Percentiles rank a stretch among this genome's conserved stretches.
Evolutionary conservation across 805 yeast genomes (phyloP).

Genomic region (Ogataea naganishii): DNA sequence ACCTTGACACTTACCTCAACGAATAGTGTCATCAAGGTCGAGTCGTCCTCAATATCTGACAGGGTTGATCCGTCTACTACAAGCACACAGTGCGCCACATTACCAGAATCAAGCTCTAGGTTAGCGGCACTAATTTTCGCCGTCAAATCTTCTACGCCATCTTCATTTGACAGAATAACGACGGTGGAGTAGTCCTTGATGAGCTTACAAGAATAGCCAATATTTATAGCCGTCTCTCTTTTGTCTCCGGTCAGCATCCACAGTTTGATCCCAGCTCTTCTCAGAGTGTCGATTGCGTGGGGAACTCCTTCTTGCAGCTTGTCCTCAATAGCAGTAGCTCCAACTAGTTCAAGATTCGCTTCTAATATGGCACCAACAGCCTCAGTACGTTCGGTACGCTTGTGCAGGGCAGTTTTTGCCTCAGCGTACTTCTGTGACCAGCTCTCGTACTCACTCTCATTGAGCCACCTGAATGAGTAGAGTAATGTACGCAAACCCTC

Average conservation of each 20-base stretch:
- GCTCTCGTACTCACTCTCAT: slow-evolving; percentile 41
- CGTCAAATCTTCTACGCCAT: slow-evolving; percentile 42
- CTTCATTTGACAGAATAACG: slow-evolving; percentile 43
- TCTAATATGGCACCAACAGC: slow-evolving; percentile 69
- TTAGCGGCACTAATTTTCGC: slow-evolving; percentile 69
- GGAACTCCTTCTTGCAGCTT: slow-evolving; percentile 96
- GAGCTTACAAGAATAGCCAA: slow-evolving; percentile 89
- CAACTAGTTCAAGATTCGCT: slow-evolving; percentile 55
- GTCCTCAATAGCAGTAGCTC: slow-evolving; percentile 97
- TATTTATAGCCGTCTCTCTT: slow-evolving; percentile 94
- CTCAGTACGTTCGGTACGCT: slow-evolving; percentile 62
- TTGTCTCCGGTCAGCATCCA: slow-evolving; percentile 99
- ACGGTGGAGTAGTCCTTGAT: slow-evolving; percentile 91
- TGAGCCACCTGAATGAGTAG: slow-evolving; percentile 72
- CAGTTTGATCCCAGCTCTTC: slow-evolving; percentile 87
- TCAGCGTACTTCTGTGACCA: slow-evolving; percentile 65
- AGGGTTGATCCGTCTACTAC: slow-evolving; percentile 94
- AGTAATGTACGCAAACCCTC: slow-evolving; percentile 90
- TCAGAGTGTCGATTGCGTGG: slow-evolving; percentile 82
- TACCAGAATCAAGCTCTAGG: slow-evolving; percentile 60
- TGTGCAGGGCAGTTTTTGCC: slow-evolving; percentile 68
- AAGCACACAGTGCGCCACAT: slow-evolving; percentile 88
- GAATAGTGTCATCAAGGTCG: slow-evolving; percentile 63
- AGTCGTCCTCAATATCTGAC: slow-evolving; percentile 61
- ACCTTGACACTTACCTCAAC: slow-evolving; percentile 79